Base-by-base conservation (phyloP, 75 land plant species). In the Pinus albicaulis region DNA sequence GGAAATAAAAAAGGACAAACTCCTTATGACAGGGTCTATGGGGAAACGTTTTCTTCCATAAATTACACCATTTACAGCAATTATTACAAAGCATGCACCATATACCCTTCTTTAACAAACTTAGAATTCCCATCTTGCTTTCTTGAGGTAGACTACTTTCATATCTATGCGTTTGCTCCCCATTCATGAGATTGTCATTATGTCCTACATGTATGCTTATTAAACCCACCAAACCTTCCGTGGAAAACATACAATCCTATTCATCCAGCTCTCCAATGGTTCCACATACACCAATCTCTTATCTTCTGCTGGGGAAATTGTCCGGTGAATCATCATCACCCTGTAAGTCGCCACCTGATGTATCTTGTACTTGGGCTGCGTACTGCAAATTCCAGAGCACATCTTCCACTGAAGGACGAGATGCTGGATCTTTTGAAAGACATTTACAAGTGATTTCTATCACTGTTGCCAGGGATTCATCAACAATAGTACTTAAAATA, bases 311-410 rank as follows among this genome's bases (percentile, higher is more conserved):
- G 22, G 71, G 23, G 41, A 68, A 68, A 68, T 68, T 19, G 44
- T 41, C 31, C 0, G 89, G 92, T 19, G 87, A 87, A 4, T 80
- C 86, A 8, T 90, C 92, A 75, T 83, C 83, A 77, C 89, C 84
- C 12, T 76, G 80, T 7, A 82, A 85, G 44, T 87, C 91, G 31
- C 88, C 83, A 56, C 65, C 76, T 82, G 87, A 89, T 19, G 89
- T 76, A 59, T 93, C 91, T 75, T 97, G 95, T 12, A 97, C 98
- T 68, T 97, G 99, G 66, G 89, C 90, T 56, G 98, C 95, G 86
- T 92, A 97, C 82, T 97, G 99, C 80, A 97, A 74, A 74, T 92
- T 94, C 99, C 99, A 97, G 5, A 97, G 85, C 61, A 94, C 91
- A 82, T 97, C 99, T 68, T 94, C 99, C 73, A 94, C 81, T 7